A percentile compares a stretch with the other conserved stretches of the same genome.
These are phyloP conservation scores for Trichosporon sp. DNA, from an alignment of 1,284 basidiomycete species.

Conservation along the genomic window DNA sequence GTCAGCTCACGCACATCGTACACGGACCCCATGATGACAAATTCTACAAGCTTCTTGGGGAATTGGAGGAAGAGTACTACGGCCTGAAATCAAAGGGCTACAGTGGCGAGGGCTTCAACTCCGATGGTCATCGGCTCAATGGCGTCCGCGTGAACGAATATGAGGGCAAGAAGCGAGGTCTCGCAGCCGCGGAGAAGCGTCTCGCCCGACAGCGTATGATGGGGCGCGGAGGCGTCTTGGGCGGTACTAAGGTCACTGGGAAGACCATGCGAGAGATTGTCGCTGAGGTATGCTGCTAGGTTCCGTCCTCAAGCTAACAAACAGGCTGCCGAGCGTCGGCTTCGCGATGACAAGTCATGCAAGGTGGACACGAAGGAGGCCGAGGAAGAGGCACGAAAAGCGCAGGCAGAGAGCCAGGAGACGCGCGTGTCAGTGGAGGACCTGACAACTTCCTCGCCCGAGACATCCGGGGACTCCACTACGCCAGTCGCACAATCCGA, in stretches of 20 bases:
- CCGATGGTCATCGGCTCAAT: slow-evolving; percentile 62
- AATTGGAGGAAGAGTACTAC: slow-evolving; percentile 74
- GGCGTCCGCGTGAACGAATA: slow-evolving; percentile 60
- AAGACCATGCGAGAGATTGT: slow-evolving; percentile 65
- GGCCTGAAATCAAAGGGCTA: slow-evolving; percentile 68
- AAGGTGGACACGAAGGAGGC: slow-evolving; percentile 53
- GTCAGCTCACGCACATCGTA: slow-evolving; percentile 75
- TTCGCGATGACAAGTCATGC: slow-evolving; percentile 65
- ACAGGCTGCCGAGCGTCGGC: slow-evolving; percentile 74
- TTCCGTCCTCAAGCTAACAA: slow-evolving; percentile 3
- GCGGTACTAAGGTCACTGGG: slow-evolving; percentile 39
- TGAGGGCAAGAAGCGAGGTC: slow-evolving; percentile 59
- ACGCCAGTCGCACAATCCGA: slow-evolving; percentile 1
- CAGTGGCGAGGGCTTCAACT: slow-evolving; percentile 71
- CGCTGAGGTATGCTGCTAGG: slow-evolving; percentile 57
- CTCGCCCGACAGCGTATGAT: slow-evolving; percentile 52
- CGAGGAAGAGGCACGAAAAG: slow-evolving; percentile 62
- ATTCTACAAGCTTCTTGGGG: slow-evolving; percentile 67
- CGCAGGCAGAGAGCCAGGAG: slow-evolving; percentile 60
- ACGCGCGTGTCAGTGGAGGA: slow-evolving; percentile 54
- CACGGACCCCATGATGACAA: slow-evolving; percentile 78
- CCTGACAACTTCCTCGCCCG: not conserved
- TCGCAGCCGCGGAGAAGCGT: slow-evolving; percentile 71
- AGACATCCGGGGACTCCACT: slow-evolving; percentile 29
- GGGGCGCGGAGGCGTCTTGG: slow-evolving; percentile 53